These are phyloP conservation scores for Cryphonectria parasitica DNA, from an alignment of 2,329 filamentous ascomycete species.

Conservation along the genomic window DNA sequence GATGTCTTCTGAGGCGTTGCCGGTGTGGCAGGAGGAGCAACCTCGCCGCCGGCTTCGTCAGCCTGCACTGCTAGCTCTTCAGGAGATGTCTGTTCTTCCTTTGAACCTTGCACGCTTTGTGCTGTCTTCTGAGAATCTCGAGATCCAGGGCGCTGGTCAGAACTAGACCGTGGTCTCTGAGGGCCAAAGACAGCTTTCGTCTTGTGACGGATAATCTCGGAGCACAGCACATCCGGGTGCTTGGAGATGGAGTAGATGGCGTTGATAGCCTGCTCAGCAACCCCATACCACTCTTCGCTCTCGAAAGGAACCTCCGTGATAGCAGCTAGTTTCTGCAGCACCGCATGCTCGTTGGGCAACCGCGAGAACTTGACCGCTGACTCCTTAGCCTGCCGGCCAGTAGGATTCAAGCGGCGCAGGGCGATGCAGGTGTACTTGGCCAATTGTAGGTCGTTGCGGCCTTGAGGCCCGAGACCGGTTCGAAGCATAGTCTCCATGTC, in stretches of 20 bases:
- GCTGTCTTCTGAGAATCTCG: constrained; percentile 34
- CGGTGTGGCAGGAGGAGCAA: constrained; percentile 16
- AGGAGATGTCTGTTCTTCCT: constrained; percentile 38
- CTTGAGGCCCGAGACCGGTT: constrained; percentile 82
- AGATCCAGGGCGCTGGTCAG: constrained; percentile 32
- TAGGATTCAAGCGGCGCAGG: constrained; percentile 85
- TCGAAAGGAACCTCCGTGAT: constrained; percentile 86
- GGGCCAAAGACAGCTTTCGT: constrained; percentile 75
- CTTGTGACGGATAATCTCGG: constrained; percentile 85
- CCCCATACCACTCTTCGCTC: constrained; percentile 94
- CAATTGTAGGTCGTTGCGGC: constrained; percentile 80
- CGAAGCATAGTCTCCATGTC: constrained; percentile 95
- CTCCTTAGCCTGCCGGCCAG: constrained; percentile 77
- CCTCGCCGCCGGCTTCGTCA: constrained; percentile 32
- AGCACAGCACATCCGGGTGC: constrained; percentile 91
- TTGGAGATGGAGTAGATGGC: constrained; percentile 94
- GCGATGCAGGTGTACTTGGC: constrained; percentile 97
- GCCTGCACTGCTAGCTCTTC: constrained; percentile 14
- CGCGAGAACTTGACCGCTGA: constrained; percentile 72
- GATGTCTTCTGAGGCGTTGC: constrained; percentile 31
- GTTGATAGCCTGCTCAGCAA: constrained; percentile 93
- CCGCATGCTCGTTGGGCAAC: constrained; percentile 88
- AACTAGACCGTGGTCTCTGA: constrained; percentile 49
- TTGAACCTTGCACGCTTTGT: constrained; percentile 37
- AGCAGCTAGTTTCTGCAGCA: constrained; percentile 77